phyloP scores from a whole-genome alignment of 1,139 yeast species.

The Magnusiomyces paraingens region DNA sequence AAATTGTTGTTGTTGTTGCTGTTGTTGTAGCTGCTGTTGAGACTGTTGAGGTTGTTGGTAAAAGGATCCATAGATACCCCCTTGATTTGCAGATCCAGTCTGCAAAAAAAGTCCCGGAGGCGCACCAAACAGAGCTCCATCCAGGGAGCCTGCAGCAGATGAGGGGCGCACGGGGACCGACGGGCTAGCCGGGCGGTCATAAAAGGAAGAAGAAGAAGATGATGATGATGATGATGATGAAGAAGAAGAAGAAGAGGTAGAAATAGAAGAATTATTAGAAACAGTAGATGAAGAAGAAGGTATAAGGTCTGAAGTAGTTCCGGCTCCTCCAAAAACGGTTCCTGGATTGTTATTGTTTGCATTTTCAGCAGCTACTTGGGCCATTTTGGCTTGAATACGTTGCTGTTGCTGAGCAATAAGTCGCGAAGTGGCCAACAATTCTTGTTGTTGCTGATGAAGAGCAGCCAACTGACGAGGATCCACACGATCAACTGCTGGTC shows the following conservation, averaged over 20 bases:
- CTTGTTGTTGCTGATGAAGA: slow-evolving; percentile 36
- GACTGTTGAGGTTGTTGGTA: too few species aligned
- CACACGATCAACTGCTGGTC: slow-evolving; percentile 3
- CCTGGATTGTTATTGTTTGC: not conserved
- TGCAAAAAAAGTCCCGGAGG: too few species aligned
- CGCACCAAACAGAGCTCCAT: too few species aligned
- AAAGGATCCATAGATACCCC: too few species aligned
- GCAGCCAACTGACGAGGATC: slow-evolving; percentile 27
- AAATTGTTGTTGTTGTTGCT: not conserved
- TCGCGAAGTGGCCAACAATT: slow-evolving; percentile 30
- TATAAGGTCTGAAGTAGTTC: slow-evolving; percentile 6
- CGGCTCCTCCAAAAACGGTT: not conserved
- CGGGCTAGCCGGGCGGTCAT: not conserved
- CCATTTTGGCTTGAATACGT: slow-evolving; percentile 30
- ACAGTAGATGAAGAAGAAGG: slow-evolving; percentile 9
- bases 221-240: slow-evolving; percentile 10
- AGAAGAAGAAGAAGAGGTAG: not conserved
- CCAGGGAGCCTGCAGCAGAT: too few species aligned
- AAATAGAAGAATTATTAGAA: too few species aligned
- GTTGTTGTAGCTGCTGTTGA: too few species aligned
- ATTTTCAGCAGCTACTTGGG: slow-evolving; percentile 20
- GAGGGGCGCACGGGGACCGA: not conserved
- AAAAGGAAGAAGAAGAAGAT: not conserved
- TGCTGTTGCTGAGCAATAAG: slow-evolving; percentile 33
- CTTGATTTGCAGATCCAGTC: too few species aligned